A percentile compares a stretch with the other conserved stretches of the same genome.
Evolutionary conservation across 1,139 yeast species (phyloP).

Genomic region (Kluyveromyces sp.): DNA sequence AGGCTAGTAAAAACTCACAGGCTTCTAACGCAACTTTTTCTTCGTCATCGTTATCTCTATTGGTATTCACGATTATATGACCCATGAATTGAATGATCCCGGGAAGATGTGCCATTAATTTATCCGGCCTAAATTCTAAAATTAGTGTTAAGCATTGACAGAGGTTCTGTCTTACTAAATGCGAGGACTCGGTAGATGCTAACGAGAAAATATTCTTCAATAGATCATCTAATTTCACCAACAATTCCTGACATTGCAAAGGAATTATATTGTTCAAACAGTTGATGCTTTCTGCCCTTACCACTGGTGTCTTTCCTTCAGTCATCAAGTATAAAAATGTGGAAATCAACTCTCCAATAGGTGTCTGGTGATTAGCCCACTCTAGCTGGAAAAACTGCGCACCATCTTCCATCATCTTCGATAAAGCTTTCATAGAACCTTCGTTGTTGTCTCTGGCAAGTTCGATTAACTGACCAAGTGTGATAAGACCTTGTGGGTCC

Average conservation of each 20-base stretch:
- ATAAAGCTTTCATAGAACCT: slow-evolving; percentile 74
- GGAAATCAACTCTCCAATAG: slow-evolving; percentile 61
- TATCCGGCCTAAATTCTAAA: slow-evolving; percentile 74
- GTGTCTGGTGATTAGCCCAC: slow-evolving; percentile 47
- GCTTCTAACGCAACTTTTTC: slow-evolving; percentile 85
- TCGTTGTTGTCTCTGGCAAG: slow-evolving; percentile 53
- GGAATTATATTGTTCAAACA: slow-evolving; percentile 76
- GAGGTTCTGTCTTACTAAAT: slow-evolving; percentile 61
- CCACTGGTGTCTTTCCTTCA: slow-evolving; percentile 36
- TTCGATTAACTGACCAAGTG: slow-evolving; percentile 58
- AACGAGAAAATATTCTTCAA: slow-evolving; percentile 56
- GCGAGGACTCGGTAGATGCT: slow-evolving; percentile 47
- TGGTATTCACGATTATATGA: slow-evolving; percentile 48
- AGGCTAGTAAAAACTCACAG: slow-evolving; percentile 77
- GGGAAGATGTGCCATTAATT: slow-evolving; percentile 66
- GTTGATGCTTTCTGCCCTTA: slow-evolving; percentile 57
- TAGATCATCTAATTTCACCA: slow-evolving; percentile 58
- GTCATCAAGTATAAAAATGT: slow-evolving; percentile 49
- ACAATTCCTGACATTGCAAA: slow-evolving; percentile 55
- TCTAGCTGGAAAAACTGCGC: slow-evolving; percentile 40
- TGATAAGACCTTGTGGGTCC: slow-evolving; percentile 50
- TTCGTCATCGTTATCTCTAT: slow-evolving; percentile 36
- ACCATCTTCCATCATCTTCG: slow-evolving; percentile 81
- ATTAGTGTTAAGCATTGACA: slow-evolving; percentile 73
- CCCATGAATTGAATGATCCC: slow-evolving; percentile 82